Evolutionary conservation across 345 rosid species (phyloP).

Genomic region (Ailanthus altissimus): DNA sequence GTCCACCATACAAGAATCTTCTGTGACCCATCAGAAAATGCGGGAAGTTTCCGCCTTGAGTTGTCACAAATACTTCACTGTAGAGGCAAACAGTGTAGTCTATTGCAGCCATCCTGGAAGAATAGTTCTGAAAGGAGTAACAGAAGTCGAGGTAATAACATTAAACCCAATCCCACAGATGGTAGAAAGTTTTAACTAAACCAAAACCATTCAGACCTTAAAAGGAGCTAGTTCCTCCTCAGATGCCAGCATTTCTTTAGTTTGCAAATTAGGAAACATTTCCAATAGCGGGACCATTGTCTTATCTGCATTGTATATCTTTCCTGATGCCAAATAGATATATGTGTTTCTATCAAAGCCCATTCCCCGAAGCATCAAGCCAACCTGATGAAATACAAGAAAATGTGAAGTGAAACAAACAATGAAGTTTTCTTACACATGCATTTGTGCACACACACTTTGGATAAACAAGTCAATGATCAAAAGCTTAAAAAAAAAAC

Average conservation of each 20-base stretch:
- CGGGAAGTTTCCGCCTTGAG: conserved; percentile 99
- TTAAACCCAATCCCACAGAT: conserved; percentile 12
- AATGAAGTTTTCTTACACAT: background rate
- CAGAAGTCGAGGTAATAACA: conserved; percentile 32
- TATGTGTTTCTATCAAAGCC: conserved; percentile 85
- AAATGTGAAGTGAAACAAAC: conserved; percentile 21
- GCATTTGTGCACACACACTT: background rate
- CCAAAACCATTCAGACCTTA: conserved; percentile 49
- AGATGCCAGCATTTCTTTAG: conserved; percentile 85
- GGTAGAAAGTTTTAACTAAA: conserved; percentile 15
- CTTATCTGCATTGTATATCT: conserved; percentile 86
- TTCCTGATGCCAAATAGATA: conserved; percentile 91
- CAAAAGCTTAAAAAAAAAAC: too few relatives aligned
- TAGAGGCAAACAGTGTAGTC: conserved; percentile 99
- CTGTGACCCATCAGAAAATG: conserved; percentile 98
- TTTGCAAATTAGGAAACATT: conserved; percentile 94
- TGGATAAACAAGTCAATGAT: background rate
- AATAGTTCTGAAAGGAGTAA: conserved; percentile 69
- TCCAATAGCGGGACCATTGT: conserved; percentile 88
- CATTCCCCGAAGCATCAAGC: conserved; percentile 99
- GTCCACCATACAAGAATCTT: conserved; percentile 88
- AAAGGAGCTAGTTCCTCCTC: conserved; percentile 86
- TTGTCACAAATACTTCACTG: conserved; percentile 98
- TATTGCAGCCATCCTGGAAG: conserved; percentile 99
- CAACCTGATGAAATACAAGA: conserved; percentile 58